A percentile compares a stretch with the other conserved stretches of the same genome.
These are phyloP conservation scores for Globisporangium echinulatum DNA, from an alignment of 352 stramenopile genomes.

Conservation along the genomic window DNA sequence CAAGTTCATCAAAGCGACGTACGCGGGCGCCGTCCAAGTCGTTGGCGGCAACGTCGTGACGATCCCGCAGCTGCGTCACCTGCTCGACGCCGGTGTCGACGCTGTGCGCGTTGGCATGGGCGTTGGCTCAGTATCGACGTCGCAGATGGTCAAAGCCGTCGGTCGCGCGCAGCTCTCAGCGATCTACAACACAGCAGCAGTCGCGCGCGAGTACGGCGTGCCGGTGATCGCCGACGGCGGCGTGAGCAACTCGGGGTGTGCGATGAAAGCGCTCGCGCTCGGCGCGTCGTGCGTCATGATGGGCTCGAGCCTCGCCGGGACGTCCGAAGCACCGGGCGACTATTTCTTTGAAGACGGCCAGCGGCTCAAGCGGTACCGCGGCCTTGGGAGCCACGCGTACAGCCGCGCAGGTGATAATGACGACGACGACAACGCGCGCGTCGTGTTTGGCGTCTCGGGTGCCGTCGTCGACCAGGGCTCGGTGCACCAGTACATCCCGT, in stretches of 20 bases:
- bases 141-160: slow-evolving; percentile 98
- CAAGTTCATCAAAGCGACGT: slow-evolving; percentile 91
- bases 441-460: slow-evolving; percentile 96
- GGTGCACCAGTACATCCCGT: slow-evolving; percentile 96
- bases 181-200: slow-evolving; percentile 96
- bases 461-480: slow-evolving; percentile 98
- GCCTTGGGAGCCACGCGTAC: slow-evolving; percentile 96
- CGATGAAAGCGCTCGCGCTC: slow-evolving; percentile 95
- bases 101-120: slow-evolving; percentile 98
- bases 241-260: slow-evolving; percentile 94
- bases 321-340: slow-evolving; percentile 96
- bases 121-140: slow-evolving; percentile 98
- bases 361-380: slow-evolving; percentile 98
- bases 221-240: slow-evolving; percentile 98
- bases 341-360: slow-evolving; percentile 99
- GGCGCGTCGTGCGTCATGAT: slow-evolving; percentile 98
- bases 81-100: slow-evolving; percentile 98
- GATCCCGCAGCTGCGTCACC: slow-evolving; percentile 90
- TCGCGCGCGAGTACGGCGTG: slow-evolving; percentile 92
- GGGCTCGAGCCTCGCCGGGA: slow-evolving; percentile 96
- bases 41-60: slow-evolving; percentile 99
- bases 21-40: slow-evolving; percentile 86
- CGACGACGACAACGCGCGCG: slow-evolving; percentile 78
- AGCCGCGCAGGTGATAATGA: slow-evolving; percentile 27
- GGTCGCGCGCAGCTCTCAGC: slow-evolving; percentile 96